phyloP scores from a whole-genome alignment of 768 basidiomycete genomes.

The Kwoniella sp. region DNA sequence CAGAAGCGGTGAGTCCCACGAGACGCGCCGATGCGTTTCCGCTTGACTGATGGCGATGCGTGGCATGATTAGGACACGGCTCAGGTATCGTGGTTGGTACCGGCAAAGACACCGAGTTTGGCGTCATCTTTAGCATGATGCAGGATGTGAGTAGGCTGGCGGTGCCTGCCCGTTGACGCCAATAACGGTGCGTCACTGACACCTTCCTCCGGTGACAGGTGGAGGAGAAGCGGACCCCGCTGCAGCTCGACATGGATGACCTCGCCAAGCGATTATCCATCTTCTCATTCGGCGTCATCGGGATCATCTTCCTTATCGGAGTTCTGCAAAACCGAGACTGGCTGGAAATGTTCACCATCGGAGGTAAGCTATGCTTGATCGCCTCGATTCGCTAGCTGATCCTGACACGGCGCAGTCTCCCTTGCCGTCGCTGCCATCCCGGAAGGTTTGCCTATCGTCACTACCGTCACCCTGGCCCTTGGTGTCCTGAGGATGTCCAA shows the following conservation, averaged over 20 bases:
- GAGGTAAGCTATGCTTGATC: constrained; percentile 59
- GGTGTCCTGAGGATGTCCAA: constrained; percentile 92
- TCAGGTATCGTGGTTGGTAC: constrained; percentile 81
- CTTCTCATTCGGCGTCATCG: constrained; percentile 89
- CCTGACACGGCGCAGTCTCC: constrained; percentile 61
- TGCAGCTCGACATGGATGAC: constrained; percentile 94
- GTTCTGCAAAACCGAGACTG: constrained; percentile 77
- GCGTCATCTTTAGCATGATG: constrained; percentile 96
- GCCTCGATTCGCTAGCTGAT: constrained; percentile 1
- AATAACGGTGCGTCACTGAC: too few relatives aligned
- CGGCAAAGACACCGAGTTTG: constrained; percentile 84
- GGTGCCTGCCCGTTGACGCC: not conserved
- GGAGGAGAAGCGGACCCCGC: constrained; percentile 85
- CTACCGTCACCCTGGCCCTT: constrained; percentile 91
- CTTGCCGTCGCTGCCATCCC: constrained; percentile 98
- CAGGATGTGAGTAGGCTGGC: constrained; percentile 65
- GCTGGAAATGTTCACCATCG: constrained; percentile 99
- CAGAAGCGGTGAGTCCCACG: constrained; percentile 62
- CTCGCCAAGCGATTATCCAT: constrained; percentile 86
- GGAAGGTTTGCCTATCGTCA: constrained; percentile 93
- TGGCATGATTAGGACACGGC: constrained; percentile 64
- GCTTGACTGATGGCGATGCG: constrained; percentile 9
- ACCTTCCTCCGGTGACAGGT: constrained; percentile 53
- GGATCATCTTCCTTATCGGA: constrained; percentile 85
- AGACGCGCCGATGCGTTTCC: not conserved